Evolutionary conservation across 768 basidiomycete genomes (phyloP), one percentile per base, ranked within the genome.

Genomic region (Kwoniella mangroviensis): DNA sequence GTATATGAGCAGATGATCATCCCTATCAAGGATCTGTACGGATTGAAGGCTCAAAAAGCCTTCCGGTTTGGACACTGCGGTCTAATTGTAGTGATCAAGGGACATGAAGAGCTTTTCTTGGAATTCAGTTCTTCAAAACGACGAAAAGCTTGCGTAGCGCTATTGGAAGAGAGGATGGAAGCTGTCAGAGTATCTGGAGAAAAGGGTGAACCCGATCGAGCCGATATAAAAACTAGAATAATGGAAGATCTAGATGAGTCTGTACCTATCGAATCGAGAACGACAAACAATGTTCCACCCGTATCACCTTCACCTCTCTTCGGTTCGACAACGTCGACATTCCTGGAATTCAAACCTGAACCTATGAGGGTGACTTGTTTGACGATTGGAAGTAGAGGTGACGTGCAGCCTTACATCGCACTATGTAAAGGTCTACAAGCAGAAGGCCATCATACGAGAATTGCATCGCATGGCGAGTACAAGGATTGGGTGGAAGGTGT

Each of bases 331-430:
- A 93, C 93, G 0, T 94, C 93, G 3, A 96, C 96, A 2, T 98
- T 98, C 85, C 84, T 99, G 73, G 96, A 94, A 6, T 99, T 99
- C 86, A 95, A 94, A 83, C 97, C 96, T 2, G 88, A 91, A 74
- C 85, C 92, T 2, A 84, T 99, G 70, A 90, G 89, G 75, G 92
- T 99, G 78, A 98, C 97, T 0, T 94, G 96, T 84, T 84, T 98
- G 71, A 98, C 96, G 1, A 97, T 99, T 74, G 96, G 96, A 6
- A 94, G 93, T 22, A 88, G 96, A 61, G 96, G 96, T 62, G 96
- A 99, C 81, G 97, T 98, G 10, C 96, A 99, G 83, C 96, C 96
- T 12, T 99, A 98, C 80, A 98, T 99, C 75, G 90, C 97, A 1
- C 86, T 99, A 10, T 92, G 92, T 24, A 97, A 95, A 82, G 95